Evolutionary conservation across 257 asterid species (phyloP).

Genomic region (Echium plantagineum): DNA sequence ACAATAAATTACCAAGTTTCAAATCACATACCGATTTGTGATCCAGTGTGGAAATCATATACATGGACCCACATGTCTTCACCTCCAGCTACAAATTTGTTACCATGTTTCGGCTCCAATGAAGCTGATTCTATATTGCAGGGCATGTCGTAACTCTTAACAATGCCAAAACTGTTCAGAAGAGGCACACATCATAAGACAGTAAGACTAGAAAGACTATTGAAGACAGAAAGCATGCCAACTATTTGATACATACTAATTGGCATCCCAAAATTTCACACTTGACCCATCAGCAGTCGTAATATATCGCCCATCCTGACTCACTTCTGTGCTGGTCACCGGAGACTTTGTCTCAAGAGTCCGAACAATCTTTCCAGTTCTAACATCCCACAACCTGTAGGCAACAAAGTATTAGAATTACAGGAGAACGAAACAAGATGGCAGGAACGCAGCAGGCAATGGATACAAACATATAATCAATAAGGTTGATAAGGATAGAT

Average conservation of each 20-base stretch:
- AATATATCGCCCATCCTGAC: conserved; percentile 91
- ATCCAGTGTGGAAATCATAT: conserved; percentile 80
- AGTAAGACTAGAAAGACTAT: conserved; percentile 1
- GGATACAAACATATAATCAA: too few species aligned
- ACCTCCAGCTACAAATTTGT: conserved; percentile 88
- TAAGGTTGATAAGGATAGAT: too few species aligned
- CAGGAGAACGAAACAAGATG: background rate
- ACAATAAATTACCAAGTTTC: background rate
- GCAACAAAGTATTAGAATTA: background rate
- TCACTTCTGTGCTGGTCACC: conserved; percentile 94
- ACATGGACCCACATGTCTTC: conserved; percentile 96
- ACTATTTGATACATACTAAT: conserved; percentile 50
- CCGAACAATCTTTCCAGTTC: conserved; percentile 77
- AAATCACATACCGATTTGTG: conserved; percentile 52
- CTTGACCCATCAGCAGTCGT: conserved; percentile 88
- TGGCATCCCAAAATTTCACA: conserved; percentile 96
- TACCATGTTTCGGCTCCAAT: conserved; percentile 80
- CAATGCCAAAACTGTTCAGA: conserved; percentile 69
- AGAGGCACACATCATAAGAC: conserved; percentile 1
- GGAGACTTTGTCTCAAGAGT: conserved; percentile 82
- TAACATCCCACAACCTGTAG: conserved; percentile 89
- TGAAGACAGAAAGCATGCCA: background rate
- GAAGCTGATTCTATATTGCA: conserved; percentile 91
- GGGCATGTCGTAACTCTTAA: conserved; percentile 77
- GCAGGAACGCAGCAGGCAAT: too few species aligned